Percentiles rank a stretch among this genome's conserved stretches.
These are phyloP conservation scores for Thinopyrum elongatum DNA, from an alignment of 176 grass and related monocot species.

Conservation along the genomic window DNA sequence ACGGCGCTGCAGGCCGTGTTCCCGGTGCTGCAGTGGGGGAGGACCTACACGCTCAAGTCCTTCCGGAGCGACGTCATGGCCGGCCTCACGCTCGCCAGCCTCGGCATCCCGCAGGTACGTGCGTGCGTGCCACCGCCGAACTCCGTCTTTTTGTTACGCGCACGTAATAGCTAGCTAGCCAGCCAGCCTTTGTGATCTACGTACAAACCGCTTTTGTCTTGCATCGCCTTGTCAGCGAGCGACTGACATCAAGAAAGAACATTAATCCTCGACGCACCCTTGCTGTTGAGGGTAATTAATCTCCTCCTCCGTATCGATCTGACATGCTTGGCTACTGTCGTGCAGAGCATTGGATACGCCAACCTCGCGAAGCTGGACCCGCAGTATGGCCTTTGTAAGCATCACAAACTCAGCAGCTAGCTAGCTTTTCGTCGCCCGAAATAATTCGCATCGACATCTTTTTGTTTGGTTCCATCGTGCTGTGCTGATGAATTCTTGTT, in stretches of 20 bases:
- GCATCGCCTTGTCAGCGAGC: too few species aligned
- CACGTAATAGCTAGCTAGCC: too few species aligned
- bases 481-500: neutral
- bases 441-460: neutral
- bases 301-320: too few species aligned
- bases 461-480: neutral
- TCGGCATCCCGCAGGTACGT: conserved; percentile 87
- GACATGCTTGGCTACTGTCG: too few species aligned
- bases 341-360: conserved; percentile 98
- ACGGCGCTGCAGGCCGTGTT: conserved; percentile 63
- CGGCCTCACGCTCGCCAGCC: conserved; percentile 89
- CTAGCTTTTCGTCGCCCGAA: neutral
- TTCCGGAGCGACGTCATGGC: conserved; percentile 90
- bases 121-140: neutral
- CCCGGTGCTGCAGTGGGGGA: conserved; percentile 87
- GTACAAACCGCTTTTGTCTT: too few species aligned
- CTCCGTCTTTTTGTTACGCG: too few species aligned
- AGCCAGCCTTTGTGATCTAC: too few species aligned
- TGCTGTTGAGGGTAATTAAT: neutral
- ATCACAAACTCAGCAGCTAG: neutral
- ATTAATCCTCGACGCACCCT: too few species aligned
- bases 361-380: conserved; percentile 85
- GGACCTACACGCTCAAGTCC: conserved; percentile 61
- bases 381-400: conserved; percentile 97
- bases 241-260: too few species aligned